Base-by-base conservation (phyloP, 768 basidiomycete species). In the Pulveroboletus sp. region DNA sequence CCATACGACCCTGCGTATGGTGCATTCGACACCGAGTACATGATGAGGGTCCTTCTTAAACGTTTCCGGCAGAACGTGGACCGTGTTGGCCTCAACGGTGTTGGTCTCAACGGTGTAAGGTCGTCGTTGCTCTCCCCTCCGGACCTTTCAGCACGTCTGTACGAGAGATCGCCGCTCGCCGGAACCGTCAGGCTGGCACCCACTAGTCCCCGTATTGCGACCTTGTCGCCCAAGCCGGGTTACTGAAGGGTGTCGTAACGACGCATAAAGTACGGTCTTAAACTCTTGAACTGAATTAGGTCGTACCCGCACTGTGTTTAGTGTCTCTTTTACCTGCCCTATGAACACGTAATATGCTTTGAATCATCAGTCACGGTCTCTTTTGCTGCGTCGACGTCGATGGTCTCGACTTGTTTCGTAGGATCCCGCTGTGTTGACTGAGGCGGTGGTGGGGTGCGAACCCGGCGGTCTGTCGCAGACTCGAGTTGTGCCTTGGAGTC, bases 21-120 rank as follows among this genome's bases (percentile, higher is more conserved):
- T 50, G 51, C 40, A 5, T 68, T 68, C 21, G 62, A 69, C 51
- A 64, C 68, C 8, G 68, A 68, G 39, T 68, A 69, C 51, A 68
- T 68, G 68, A 30, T 69, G 15, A 68, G 69, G 58, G 66, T 68
- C 40, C 61, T 68, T 11, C 61, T 68, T 17, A 68, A 68, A 4
- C 50, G 63, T 42, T 4, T 67, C 14, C 44, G 53, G 39, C 52
- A 58, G 47, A 56, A 56, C 11, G 8, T 59, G 11, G 63, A 63
- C 43, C 54, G 43, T 2, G 28, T 50, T 32, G 49, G 45, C 1
- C 50, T 48, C 11, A 53, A 43, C n/a, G 27, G 27, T 27, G 27
- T 27, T 4, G 27, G n/a, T n/a, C n/a, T n/a, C n/a, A n/a, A n/a
- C 49, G 42, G 39, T 24, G 40, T 47, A 15, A 43, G 43, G 1